Conservation (phyloP, 257 asterid species). For the Avicennia marina region DNA sequence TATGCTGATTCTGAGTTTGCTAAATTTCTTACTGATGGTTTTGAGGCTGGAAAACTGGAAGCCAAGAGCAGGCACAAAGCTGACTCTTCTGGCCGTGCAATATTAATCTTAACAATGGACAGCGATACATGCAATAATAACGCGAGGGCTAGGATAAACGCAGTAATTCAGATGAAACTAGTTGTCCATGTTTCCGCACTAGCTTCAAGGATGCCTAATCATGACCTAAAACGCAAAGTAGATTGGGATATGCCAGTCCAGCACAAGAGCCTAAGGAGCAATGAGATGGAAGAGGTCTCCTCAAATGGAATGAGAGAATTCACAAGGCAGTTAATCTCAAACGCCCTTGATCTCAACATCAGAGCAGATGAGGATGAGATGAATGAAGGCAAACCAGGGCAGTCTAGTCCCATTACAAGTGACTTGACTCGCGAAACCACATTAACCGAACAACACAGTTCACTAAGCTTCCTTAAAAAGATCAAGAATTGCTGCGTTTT, state of each 20-base stretch:
- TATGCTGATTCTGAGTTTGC: constrained; percentile 43
- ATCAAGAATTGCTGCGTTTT: constrained; percentile 40
- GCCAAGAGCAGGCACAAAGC: not conserved
- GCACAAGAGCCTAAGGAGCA: constrained; percentile 29
- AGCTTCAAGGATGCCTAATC: constrained; percentile 14
- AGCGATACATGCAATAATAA: constrained; percentile 5
- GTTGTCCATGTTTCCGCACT: constrained; percentile 17
- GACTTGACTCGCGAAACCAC: constrained; percentile 24
- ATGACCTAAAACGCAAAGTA: constrained; percentile 45
- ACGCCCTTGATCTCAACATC: constrained; percentile 54
- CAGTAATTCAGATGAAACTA: constrained; percentile 42
- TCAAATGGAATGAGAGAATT: constrained; percentile 19
- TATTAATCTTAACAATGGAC: constrained; percentile 41
- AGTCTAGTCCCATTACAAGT: constrained; percentile 25
- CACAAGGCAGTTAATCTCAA: constrained; percentile 28
- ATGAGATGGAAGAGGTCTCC: constrained; percentile 18
- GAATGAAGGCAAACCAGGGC: constrained; percentile 12
- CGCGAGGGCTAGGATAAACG: constrained; percentile 2
- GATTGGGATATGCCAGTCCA: constrained; percentile 36
- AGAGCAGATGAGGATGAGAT: constrained; percentile 37
- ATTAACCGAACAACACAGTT: constrained; percentile 6
- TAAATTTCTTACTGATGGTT: constrained; percentile 35
- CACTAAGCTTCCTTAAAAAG: constrained; percentile 29
- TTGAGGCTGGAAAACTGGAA: constrained; percentile 22
- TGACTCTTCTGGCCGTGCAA: constrained; percentile 13